Evolutionary conservation across 495 filamentous ascomycete genomes (phyloP).

Genomic region (Penicillium taxi): DNA sequence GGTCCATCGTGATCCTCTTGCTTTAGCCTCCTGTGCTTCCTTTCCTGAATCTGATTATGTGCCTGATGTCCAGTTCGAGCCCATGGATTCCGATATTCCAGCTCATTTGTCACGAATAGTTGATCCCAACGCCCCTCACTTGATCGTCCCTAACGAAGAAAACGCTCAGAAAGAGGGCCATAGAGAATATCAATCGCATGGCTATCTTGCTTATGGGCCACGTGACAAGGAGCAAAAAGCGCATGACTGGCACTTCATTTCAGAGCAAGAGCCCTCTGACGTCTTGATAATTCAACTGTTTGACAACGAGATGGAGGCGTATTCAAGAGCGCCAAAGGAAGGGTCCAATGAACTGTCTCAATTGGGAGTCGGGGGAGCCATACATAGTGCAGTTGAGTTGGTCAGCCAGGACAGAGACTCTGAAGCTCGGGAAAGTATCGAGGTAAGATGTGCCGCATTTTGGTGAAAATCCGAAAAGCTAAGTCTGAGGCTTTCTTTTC

Average conservation of each 20-base stretch:
- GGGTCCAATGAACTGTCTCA: not conserved
- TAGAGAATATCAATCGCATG: not conserved
- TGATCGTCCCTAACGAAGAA: too few relatives aligned
- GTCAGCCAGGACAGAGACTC: not conserved
- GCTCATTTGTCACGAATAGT: not conserved
- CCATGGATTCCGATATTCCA: not conserved
- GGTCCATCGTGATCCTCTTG: not conserved
- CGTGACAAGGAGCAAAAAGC: not conserved
- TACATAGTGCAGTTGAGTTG: not conserved
- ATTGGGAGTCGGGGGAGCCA: not conserved
- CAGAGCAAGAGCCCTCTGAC: not conserved
- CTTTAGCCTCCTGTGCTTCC: not conserved
- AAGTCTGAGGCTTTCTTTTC: too few relatives aligned
- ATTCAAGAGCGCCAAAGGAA: not conserved
- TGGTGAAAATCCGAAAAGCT: too few relatives aligned
- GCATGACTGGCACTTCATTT: constrained; percentile 4
- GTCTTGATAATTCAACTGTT: constrained; percentile 2
- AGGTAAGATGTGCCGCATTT: constrained; percentile 3
- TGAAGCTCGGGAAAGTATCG: constrained; percentile 3
- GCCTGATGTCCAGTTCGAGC: not conserved
- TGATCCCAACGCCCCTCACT: not conserved
- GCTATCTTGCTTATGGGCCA: constrained; percentile 1
- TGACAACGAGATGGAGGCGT: constrained; percentile 3
- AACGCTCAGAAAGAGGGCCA: not conserved
- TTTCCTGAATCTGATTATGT: constrained; percentile 1